A percentile compares a stretch with the other conserved stretches of the same genome.
phyloP scores from a whole-genome alignment of 441 rosid genomes.

The Raphanus hybrid region DNA sequence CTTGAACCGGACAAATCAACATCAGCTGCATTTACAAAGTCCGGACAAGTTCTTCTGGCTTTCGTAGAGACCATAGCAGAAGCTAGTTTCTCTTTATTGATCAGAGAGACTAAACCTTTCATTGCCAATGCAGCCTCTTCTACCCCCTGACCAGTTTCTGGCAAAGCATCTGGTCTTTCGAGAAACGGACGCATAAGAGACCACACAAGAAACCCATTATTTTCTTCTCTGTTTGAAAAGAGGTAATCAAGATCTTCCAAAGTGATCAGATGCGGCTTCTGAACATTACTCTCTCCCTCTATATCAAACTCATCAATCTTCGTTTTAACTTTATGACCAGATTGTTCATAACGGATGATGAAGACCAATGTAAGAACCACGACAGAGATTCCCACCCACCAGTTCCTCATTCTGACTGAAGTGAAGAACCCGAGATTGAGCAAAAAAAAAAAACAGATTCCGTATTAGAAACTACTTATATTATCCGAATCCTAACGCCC shows the following conservation, averaged over 20 bases:
- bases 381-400: slow-evolving; percentile 72
- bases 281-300: slow-evolving; percentile 29
- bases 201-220: slow-evolving; percentile 68
- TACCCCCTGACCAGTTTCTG: slow-evolving; percentile 79
- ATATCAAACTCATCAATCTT: slow-evolving; percentile 41
- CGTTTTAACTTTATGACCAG: too few species aligned
- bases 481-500: too few species aligned
- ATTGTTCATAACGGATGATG: slow-evolving; percentile 59
- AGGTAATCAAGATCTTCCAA: slow-evolving; percentile 64
- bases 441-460: too few species aligned
- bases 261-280: slow-evolving; percentile 51
- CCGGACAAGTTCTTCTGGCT: slow-evolving; percentile 54
- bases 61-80: slow-evolving; percentile 29
- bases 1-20: slow-evolving; percentile 41
- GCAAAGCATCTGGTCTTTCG: slow-evolving; percentile 75
- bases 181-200: slow-evolving; percentile 60
- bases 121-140: slow-evolving; percentile 73
- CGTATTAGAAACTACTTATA: too few species aligned
- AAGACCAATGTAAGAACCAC: slow-evolving; percentile 60
- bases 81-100: slow-evolving; percentile 44
- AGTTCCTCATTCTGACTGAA: slow-evolving; percentile 62
- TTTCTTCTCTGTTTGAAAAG: slow-evolving; percentile 54
- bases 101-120: slow-evolving; percentile 52
- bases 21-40: slow-evolving; percentile 47
- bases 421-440: slow-evolving; percentile 1